Evolutionary conservation across 805 yeast species (phyloP), one percentile per base, ranked within the genome.

Genomic region (Ogataea chonburiensis): DNA sequence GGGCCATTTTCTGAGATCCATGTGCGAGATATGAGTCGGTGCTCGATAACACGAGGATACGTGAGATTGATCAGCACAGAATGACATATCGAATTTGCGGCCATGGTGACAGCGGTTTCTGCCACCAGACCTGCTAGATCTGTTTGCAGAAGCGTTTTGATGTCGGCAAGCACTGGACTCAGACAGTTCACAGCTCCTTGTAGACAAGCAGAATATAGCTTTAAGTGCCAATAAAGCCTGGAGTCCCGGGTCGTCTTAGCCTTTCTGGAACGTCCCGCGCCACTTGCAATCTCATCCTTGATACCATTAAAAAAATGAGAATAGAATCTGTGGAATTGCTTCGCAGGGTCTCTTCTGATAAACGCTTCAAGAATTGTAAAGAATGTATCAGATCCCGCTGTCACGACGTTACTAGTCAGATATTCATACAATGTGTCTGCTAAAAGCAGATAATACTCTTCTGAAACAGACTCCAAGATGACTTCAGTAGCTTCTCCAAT

Each of bases 181-280:
- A 81, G 52, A 3, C 65, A 55, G 0, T 58, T 61, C n/a, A 79
- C 79, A 1, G 91, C 81, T 38, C 82, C 82, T 16, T 87, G 77
- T 24, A 84, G 57, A 17, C 80, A 67, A 54, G 86, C 89, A 52
- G 81, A 78, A 27, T 89, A 59, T 3, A 87, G 73, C 3, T 80
- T 71, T 20, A 86, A 56, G 52, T 81, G 75, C 77, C 95, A 77
- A 19, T 77, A 77, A 7, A 93, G 61, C 13, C 80, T 74, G 19
- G 81, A 81, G 58, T 93, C 98, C n/a, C n/a, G n/a, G n/a, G n/a
- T n/a, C 26, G 88, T 71, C 19, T 83, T 89, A 5, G 72, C 65
- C 5, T 68, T 71, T 55, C 96, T 72, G 0, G 79, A 65, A 1
- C 73, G 61, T 3, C 97, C 98, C 0, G 97, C 97, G 3, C 78